Base-by-base conservation (phyloP, 805 yeast species). In the Barnettozyma pratensis region DNA sequence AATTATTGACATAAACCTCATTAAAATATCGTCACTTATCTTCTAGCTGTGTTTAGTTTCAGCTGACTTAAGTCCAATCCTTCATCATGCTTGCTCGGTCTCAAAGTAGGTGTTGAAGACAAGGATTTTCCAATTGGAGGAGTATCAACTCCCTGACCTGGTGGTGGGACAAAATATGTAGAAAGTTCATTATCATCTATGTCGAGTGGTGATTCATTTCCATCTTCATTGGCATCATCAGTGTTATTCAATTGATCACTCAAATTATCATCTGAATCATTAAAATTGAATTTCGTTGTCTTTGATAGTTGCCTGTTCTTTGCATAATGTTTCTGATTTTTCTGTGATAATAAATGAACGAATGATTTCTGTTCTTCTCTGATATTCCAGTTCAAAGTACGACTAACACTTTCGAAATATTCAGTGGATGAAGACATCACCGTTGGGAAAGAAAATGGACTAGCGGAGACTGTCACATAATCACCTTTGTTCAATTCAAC, bases 371-470 rank as follows among this genome's bases (percentile, higher is more conserved):
- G 97, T 48, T 82, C 82, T 61, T 89, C 94, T 55, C 97, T 77
- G 29, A 79, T 89, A 64, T 92, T 92, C 99, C 99, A 94, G 63
- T 92, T 89, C 62, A 94, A 69, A 30, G 95, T 83, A 58, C 96
- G 72, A 64, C 92, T 79, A 41, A 89, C 90, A 60, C 89, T 77
- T 64, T 90, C 96, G 65, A 94, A 75, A 69, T 87, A 82, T 65
- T 88, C 94, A 5, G 85, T 78, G 48, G 81, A 75, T 26, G 85
- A 78, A 2, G 87, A 76, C 53, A 82, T 78, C 4, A 94, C 94
- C 1, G 97, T 90, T 5, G 99, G 99, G 72, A 94, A 94, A 26
- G 97, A 96, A 68, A 79, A 92, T 30, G 90, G 87, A 41, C 94
- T 83, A 0, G 97, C 97, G 37, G 81, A 80, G 12, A 94, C 78